phyloP scores from a whole-genome alignment of 345 rosid genomes.

The Mangifera indica region DNA sequence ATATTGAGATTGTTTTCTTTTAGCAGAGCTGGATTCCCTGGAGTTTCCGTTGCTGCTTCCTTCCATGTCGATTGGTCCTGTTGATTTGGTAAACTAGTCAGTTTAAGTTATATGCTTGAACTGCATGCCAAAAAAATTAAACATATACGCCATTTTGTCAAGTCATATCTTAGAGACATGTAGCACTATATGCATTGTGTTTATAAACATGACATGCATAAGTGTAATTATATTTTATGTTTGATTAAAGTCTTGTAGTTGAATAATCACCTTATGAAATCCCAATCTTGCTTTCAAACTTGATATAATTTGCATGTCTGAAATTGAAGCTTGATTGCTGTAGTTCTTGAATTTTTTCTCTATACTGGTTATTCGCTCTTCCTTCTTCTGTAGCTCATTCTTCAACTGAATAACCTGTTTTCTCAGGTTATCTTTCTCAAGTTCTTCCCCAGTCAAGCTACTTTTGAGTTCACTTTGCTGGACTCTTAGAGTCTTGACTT shows the following conservation, averaged over 20 bases:
- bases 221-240: neutral
- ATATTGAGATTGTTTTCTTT: slow-evolving; percentile 18
- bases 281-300: slow-evolving; percentile 24
- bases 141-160: neutral
- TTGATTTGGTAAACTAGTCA: slow-evolving; percentile 11
- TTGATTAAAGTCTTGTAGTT: slow-evolving; percentile 3
- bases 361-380: too few species aligned
- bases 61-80: neutral
- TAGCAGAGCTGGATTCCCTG: too few species aligned
- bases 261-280: slow-evolving; percentile 25
- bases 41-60: too few species aligned
- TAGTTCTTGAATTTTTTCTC: too few species aligned
- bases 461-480: slow-evolving; percentile 47
- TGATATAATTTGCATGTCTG: slow-evolving; percentile 14
- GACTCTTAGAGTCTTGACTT: slow-evolving; percentile 47
- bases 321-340: slow-evolving; percentile 3
- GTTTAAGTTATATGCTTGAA: neutral
- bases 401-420: slow-evolving; percentile 50
- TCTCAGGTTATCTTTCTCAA: slow-evolving; percentile 59
- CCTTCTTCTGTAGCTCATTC: slow-evolving; percentile 39
- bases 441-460: slow-evolving; percentile 51
- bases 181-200: neutral
- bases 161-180: neutral
- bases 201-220: neutral
- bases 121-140: neutral